Evolutionary conservation across 345 rosid genomes (phyloP), one percentile per base, ranked within the genome.

Genomic region (Lepidium aucheri): DNA sequence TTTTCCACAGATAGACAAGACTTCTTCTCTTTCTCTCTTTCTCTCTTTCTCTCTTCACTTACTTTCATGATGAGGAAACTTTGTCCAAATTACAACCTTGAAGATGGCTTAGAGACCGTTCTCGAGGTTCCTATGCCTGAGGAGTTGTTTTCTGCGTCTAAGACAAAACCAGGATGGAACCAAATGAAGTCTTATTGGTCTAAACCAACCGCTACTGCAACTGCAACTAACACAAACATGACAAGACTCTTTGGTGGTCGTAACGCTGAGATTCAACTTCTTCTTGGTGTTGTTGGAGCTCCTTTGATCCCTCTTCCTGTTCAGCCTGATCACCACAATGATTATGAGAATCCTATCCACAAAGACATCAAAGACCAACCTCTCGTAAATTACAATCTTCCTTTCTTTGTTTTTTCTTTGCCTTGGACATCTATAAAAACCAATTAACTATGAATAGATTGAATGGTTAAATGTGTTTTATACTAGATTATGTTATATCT

Each of bases 81-180:
- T 34, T 90, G 97, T 78, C 96, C 99, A 0, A 94, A 94, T 68
- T 80, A 75, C 18, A 91, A 86, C 66, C 77, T 85, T 6, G 96
- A 89, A 53, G 97, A 90, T 61, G 92, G 90, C 30, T 79, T 94
- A 67, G 99, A 90, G n/a, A 94, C 99, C 5, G 99, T 94, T 4
- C 85, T 94, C 2, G 99, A 94, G 78, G 97, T 94, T 40, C 99
- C 97, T 1, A 85, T 94, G 57, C 99, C 99, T 0, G 99, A 94
- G 67, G 97, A 90, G 73, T 76, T 88, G 81, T 94, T 90, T 67
- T 56, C 77, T 16, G 70, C 39, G 53, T 65, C 73, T 53, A 70
- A 74, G 32, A 70, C 72, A 34, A 76, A 65, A 53, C 65, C 67
- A 5, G 60, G 95, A 24, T 90, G 97, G 97, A 88, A 86, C 52